Evolutionary conservation across 2,329 filamentous ascomycete species (phyloP), one percentile per base, ranked within the genome.

Genomic region (Ophiostoma himal-ulmi): DNA sequence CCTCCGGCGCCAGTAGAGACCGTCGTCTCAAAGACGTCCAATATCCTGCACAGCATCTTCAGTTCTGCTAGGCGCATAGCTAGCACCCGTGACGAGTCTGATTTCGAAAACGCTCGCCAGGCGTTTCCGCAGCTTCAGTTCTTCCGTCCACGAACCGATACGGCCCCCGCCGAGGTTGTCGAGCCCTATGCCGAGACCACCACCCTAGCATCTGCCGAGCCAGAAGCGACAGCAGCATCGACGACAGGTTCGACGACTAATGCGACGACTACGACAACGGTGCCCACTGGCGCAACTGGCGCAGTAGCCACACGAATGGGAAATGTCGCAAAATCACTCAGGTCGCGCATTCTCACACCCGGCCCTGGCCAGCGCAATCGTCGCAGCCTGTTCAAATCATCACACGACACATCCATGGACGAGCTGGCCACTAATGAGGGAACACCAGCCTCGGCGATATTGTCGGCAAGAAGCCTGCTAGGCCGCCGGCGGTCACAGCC

Each of bases 71-170:
- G 69, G 2, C 72, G 71, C 13, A 41, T 67, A 22, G n/a, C 62
- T 3, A 26, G 14, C 2, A 65, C 62, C 2, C 71, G 62, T 14
- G 71, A 71, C 3, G 71, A 71, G 20, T 22, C 68, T 6, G 52
- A 67, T 10, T 70, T 72, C 20, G 73, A 74, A 17, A 68, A 70
- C 5, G 48, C 74, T 30, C 71, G 57, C 6, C 69, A 71, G n/a
- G 71, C 73, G 3, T 74, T 73, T 37, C 73, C 73, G 0, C 71
- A 73, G 11, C 68, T 74, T 22, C 39, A 67, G 6, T 74, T 74
- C 39, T 73, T 74, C 69, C 70, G 57, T n/a, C 69, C 73, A 8
- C 52, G 41, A 36, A 34, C 68, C 3, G 72, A 72, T n/a, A 17
- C 66, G 13, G 37, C n/a, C 39, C 65, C 65, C 1, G 39, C 65